phyloP scores from a whole-genome alignment of 192 early-diverging fungal genomes.

The Jimgerdemannia flammicorona region DNA sequence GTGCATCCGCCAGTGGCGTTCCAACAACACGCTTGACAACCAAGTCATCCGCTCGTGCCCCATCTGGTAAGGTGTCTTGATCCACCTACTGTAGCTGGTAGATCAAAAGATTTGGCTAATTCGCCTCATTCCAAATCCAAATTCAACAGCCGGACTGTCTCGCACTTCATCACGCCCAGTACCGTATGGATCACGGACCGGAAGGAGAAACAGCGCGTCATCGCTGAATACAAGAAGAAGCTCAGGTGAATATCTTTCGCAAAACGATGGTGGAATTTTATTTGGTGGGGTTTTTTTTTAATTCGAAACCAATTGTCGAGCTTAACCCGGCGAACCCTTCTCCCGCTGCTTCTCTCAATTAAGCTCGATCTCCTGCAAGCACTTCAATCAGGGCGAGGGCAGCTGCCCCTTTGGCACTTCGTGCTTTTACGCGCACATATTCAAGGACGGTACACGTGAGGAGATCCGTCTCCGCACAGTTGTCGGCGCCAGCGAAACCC shows the following conservation, averaged over 20 bases:
- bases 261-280: background rate
- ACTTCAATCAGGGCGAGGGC: slow-evolving; percentile 21
- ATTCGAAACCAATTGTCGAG: background rate
- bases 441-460: slow-evolving; percentile 18
- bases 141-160: slow-evolving; percentile 2
- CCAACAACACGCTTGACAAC: slow-evolving; percentile 15
- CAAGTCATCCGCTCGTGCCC: slow-evolving; percentile 18
- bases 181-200: slow-evolving; percentile 20
- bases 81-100: too few species aligned
- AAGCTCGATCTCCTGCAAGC: slow-evolving; percentile 18
- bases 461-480: slow-evolving; percentile 14
- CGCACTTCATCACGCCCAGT: slow-evolving; percentile 21
- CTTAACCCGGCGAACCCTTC: background rate
- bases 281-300: background rate
- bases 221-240: slow-evolving; percentile 20
- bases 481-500: slow-evolving; percentile 14
- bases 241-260: slow-evolving; percentile 9
- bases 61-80: background rate
- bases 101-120: too few species aligned
- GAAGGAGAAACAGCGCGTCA: slow-evolving; percentile 13
- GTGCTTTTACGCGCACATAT: slow-evolving; percentile 21
- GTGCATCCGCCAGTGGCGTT: slow-evolving; percentile 23
- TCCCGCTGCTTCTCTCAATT: background rate
- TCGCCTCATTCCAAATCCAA: too few species aligned
- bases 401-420: slow-evolving; percentile 22